Conservation (phyloP, 2,329 filamentous ascomycete species). For the Exophiala sideris region DNA sequence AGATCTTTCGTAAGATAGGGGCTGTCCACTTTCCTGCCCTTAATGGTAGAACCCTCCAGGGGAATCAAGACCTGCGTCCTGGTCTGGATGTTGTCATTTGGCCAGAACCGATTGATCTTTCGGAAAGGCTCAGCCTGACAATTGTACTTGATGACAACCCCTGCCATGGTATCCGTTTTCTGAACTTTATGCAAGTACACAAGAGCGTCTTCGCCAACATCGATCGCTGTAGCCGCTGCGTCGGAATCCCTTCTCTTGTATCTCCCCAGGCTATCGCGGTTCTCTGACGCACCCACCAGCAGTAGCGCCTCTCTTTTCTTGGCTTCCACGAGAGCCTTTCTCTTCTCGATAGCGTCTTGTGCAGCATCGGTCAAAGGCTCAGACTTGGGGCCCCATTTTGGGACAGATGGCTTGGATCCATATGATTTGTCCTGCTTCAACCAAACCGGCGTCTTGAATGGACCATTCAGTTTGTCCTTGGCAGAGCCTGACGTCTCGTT, state of each 20-base stretch:
- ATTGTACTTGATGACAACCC: slow-evolving; percentile 84
- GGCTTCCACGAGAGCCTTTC: slow-evolving; percentile 45
- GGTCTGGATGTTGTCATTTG: slow-evolving; percentile 82
- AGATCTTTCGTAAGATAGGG: slow-evolving; percentile 21
- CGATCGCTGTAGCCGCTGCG: slow-evolving; percentile 33
- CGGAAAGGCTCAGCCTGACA: slow-evolving; percentile 79
- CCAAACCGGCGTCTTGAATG: slow-evolving; percentile 21
- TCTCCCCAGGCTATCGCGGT: slow-evolving; percentile 35
- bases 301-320: slow-evolving; percentile 47
- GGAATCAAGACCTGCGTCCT: slow-evolving; percentile 79
- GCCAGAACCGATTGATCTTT: slow-evolving; percentile 91
- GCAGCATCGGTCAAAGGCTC: slow-evolving; percentile 1
- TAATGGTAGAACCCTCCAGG: slow-evolving; percentile 82
- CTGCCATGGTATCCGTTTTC: slow-evolving; percentile 80
- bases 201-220: slow-evolving; percentile 64
- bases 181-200: slow-evolving; percentile 88
- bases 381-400: slow-evolving; percentile 42
- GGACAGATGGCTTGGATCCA: slow-evolving; percentile 12
- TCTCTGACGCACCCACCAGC: slow-evolving; percentile 40
- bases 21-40: slow-evolving; percentile 38
- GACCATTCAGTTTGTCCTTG: slow-evolving; percentile 27
- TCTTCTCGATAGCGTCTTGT: slow-evolving; percentile 42
- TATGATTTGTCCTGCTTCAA: slow-evolving; percentile 34
- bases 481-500: slow-evolving; percentile 35
- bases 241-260: slow-evolving; percentile 48